A percentile compares a stretch with the other conserved stretches of the same genome.
Conservation (phyloP, 2,329 filamentous ascomycete genomes). For the Aspergillus tubingensis region DNA sequence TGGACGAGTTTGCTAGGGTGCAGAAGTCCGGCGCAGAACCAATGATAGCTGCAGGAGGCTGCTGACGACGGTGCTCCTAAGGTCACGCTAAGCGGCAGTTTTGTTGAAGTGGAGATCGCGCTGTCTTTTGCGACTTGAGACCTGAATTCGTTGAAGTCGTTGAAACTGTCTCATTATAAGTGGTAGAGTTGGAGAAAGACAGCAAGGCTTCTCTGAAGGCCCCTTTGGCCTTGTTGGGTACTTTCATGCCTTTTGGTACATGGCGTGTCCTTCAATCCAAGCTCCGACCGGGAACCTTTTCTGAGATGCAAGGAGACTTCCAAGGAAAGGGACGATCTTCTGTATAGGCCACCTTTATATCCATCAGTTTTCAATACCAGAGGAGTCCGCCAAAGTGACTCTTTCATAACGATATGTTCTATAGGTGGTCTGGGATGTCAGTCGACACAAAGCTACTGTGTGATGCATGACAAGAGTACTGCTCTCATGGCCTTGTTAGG, state of each 20-base stretch:
- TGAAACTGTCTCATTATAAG: not conserved
- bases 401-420: not conserved
- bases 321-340: too few relatives aligned
- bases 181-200: too few relatives aligned
- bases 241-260: too few relatives aligned
- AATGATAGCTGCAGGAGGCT: constrained; percentile 5
- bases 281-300: too few relatives aligned
- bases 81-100: not conserved
- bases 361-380: not conserved
- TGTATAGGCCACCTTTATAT: not conserved
- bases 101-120: not conserved
- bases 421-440: not conserved
- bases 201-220: too few relatives aligned
- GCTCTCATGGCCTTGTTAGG: not conserved
- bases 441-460: not conserved
- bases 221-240: too few relatives aligned
- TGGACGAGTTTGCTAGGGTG: not conserved
- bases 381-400: too few relatives aligned
- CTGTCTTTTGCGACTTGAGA: not conserved
- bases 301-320: too few relatives aligned
- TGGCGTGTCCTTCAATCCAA: too few relatives aligned
- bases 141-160: not conserved
- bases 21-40: not conserved
- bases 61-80: not conserved
- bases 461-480: too few relatives aligned